Conservation (phyloP, 176 grass and related monocot genomes). For the Oryza brachyantha region DNA sequence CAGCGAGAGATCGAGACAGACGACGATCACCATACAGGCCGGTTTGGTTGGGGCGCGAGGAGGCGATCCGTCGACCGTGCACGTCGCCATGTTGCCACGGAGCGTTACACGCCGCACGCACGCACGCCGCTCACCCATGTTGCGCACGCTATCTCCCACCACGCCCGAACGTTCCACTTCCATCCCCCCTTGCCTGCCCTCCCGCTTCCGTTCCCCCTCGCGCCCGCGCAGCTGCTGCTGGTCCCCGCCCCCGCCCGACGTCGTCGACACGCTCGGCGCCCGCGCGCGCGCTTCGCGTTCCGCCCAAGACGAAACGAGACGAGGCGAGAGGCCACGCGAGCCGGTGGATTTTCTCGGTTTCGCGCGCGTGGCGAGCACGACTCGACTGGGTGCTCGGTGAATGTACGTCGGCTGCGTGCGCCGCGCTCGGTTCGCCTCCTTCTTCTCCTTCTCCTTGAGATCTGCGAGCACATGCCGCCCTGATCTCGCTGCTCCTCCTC, state of each 20-base stretch:
- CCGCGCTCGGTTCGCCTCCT: no score
- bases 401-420: no score
- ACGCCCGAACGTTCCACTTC: background rate
- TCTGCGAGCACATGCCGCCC: slow-evolving; percentile 23
- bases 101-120: background rate
- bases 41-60: no score
- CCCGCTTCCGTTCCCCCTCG: background rate
- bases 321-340: no score
- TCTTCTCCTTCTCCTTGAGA: background rate
- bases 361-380: background rate
- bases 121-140: no score
- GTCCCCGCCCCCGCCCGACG: background rate
- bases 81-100: background rate
- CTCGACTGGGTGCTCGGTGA: no score
- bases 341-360: no score
- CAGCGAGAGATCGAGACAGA: background rate
- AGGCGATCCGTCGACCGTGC: no score
- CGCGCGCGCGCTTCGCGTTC: no score
- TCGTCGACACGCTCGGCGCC: background rate
- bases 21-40: no score
- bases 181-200: background rate
- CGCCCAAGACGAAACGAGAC: no score
- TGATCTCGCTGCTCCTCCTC: background rate
- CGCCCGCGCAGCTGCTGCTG: background rate
- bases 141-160: no score